Percentiles rank a stretch among this genome's conserved stretches.
Conservation (phyloP, 345 rosid genomes). For the Hibiscus mutabilis region DNA sequence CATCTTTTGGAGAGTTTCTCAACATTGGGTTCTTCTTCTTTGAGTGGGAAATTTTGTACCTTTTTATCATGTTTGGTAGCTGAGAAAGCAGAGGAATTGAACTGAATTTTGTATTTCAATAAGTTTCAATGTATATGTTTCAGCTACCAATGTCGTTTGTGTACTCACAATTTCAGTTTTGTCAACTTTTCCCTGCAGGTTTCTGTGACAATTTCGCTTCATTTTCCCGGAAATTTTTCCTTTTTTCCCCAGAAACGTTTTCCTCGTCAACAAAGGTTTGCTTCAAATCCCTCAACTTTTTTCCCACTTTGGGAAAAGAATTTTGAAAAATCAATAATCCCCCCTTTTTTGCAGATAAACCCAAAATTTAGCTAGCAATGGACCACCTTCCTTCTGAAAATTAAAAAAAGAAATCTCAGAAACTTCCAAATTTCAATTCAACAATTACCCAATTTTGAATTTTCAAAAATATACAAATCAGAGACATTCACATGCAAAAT, state of each 20-base stretch:
- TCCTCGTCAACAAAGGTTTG: not conserved
- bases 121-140: not conserved
- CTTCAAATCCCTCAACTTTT: not conserved
- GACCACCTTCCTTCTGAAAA: not conserved
- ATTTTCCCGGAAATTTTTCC: not conserved
- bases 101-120: not conserved
- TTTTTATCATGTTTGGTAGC: not conserved
- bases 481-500: not conserved
- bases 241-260: not conserved
- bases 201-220: not conserved
- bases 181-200: not conserved
- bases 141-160: not conserved
- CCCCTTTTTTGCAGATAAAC: not conserved
- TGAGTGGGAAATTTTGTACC: not conserved
- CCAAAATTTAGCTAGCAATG: not conserved
- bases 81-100: not conserved
- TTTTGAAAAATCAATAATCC: not conserved
- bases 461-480: not conserved
- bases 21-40: not conserved
- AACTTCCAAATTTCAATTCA: not conserved
- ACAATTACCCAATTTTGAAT: not conserved
- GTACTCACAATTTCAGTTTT: not conserved
- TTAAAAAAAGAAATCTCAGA: not conserved
- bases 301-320: not conserved
- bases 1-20: not conserved